These are phyloP conservation scores for Tricharina praecox DNA, from an alignment of 495 filamentous ascomycete genomes.

Conservation along the genomic window DNA sequence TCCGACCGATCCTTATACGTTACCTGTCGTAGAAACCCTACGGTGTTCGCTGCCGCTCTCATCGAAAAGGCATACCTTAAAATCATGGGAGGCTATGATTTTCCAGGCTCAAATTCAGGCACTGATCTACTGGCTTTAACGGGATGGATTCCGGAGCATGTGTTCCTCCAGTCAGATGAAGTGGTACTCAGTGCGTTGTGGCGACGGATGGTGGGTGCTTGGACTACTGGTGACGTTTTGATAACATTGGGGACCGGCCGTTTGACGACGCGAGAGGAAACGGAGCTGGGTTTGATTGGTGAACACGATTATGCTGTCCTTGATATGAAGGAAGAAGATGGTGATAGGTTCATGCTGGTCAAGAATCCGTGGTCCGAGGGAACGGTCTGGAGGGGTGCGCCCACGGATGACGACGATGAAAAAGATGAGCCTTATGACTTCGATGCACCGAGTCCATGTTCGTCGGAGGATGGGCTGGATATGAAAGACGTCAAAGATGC, in stretches of 20 bases:
- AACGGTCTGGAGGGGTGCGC: constrained; percentile 43
- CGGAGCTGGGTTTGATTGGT: constrained; percentile 60
- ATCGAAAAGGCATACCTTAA: constrained; percentile 98
- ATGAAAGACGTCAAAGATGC: neutral
- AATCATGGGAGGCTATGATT: constrained; percentile 87
- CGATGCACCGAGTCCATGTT: constrained; percentile 7
- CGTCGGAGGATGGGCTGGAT: constrained; percentile 5
- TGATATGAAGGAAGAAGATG: constrained; percentile 50
- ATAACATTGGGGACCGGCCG: constrained; percentile 81
- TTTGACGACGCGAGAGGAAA: constrained; percentile 53
- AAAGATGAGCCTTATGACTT: constrained; percentile 8
- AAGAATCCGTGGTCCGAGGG: constrained; percentile 95
- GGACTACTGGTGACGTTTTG: constrained; percentile 63
- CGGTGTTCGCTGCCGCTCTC: constrained; percentile 75
- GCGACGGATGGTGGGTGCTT: constrained; percentile 57
- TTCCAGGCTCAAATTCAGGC: constrained; percentile 94
- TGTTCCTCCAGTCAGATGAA: constrained; percentile 73
- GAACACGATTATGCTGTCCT: constrained; percentile 92
- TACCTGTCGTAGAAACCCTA: constrained; percentile 64
- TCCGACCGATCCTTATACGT: constrained; percentile 61
- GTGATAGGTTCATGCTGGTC: constrained; percentile 52
- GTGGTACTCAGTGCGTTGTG: constrained; percentile 57
- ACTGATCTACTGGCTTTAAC: constrained; percentile 82
- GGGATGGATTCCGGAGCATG: constrained; percentile 92
- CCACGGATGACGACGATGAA: constrained; percentile 11